Conservation (phyloP, 345 rosid species). For the Arabis alpina region DNA sequence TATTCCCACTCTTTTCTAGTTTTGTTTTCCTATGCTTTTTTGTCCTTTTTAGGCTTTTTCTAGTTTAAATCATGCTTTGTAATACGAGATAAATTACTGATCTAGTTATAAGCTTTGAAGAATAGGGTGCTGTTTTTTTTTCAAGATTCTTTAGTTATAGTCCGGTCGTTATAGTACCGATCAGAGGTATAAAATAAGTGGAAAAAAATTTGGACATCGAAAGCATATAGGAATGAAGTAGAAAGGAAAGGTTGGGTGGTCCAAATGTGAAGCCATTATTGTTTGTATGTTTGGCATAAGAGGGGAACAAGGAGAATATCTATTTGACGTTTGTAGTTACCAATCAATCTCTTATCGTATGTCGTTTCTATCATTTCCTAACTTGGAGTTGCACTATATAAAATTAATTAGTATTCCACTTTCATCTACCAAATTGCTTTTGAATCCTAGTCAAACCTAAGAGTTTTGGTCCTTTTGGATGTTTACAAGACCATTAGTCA, state of each 20-base stretch:
- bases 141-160: no score
- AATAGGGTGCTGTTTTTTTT: no score
- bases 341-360: constrained; percentile 42
- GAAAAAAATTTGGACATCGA: constrained; percentile 24
- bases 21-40: not conserved
- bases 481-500: constrained; percentile 33
- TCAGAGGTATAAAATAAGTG: constrained; percentile 14
- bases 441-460: constrained; percentile 35
- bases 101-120: no score
- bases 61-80: not conserved
- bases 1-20: no score
- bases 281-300: constrained; percentile 39
- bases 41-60: not conserved
- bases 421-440: constrained; percentile 29
- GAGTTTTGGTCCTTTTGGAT: constrained; percentile 1
- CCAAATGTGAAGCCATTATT: constrained; percentile 40
- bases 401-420: constrained; percentile 14
- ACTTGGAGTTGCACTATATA: constrained; percentile 33
- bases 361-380: constrained; percentile 41
- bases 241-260: constrained; percentile 42
- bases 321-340: constrained; percentile 43
- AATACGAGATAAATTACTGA: not conserved
- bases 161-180: not conserved
- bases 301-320: constrained; percentile 45
- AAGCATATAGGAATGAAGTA: constrained; percentile 32